Conservation (phyloP, 1,284 basidiomycete species). For the Exobasidium rhododendri region DNA sequence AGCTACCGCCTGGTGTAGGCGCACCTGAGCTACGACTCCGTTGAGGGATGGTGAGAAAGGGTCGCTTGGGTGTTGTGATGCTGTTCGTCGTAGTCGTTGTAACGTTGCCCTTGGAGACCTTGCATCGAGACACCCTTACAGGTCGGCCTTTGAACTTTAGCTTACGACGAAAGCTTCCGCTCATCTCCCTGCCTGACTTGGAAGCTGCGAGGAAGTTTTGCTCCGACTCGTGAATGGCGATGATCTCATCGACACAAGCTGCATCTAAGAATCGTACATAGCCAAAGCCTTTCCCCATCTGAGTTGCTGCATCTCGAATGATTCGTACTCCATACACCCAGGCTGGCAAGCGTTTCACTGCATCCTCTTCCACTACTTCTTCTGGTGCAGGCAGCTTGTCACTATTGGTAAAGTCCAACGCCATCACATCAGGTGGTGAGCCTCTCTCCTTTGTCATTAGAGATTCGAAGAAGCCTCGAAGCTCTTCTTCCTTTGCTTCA, state of each 20-base stretch:
- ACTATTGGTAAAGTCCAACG: not conserved
- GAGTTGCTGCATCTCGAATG: slow-evolving; percentile 84
- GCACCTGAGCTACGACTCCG: slow-evolving; percentile 28
- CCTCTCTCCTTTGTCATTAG: slow-evolving; percentile 74
- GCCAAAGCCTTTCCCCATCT: slow-evolving; percentile 95
- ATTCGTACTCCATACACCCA: slow-evolving; percentile 86
- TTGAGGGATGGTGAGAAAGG: not conserved
- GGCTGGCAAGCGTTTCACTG: slow-evolving; percentile 1
- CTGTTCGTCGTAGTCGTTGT: slow-evolving; percentile 10
- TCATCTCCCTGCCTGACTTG: slow-evolving; percentile 16
- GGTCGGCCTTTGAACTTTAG: slow-evolving; percentile 47
- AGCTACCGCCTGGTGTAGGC: slow-evolving; percentile 49
- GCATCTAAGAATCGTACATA: slow-evolving; percentile 81
- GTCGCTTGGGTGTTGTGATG: not conserved
- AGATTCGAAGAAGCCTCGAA: slow-evolving; percentile 80
- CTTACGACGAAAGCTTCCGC: slow-evolving; percentile 36
- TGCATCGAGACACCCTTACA: slow-evolving; percentile 48
- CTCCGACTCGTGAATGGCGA: slow-evolving; percentile 47
- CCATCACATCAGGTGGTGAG: slow-evolving; percentile 29
- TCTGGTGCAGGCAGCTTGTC: slow-evolving; percentile 3
- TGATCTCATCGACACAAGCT: slow-evolving; percentile 56
- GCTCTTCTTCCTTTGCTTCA: slow-evolving; percentile 81
- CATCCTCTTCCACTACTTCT: not conserved
- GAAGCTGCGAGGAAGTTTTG: slow-evolving; percentile 38
- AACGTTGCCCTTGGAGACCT: slow-evolving; percentile 23